Evolutionary conservation across 495 filamentous ascomycete genomes (phyloP).

Genomic region (Pseudotulostoma volvatum): DNA sequence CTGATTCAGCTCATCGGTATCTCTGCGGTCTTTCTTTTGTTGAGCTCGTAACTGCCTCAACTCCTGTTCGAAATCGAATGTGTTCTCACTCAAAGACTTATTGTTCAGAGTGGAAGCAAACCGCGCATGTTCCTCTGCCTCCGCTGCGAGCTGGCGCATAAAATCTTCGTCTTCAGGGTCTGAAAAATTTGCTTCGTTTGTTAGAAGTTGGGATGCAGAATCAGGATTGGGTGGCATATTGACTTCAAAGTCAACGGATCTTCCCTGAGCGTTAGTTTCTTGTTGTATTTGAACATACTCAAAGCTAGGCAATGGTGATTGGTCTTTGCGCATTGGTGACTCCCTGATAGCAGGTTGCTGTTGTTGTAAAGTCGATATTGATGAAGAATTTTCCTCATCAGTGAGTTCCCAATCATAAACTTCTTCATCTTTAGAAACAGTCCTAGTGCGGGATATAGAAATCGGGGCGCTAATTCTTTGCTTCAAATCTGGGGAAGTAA

Average conservation of each 20-base stretch:
- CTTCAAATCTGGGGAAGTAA: neutral
- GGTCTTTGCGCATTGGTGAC: slow-evolving; percentile 6
- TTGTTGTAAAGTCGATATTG: neutral
- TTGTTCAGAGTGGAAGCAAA: slow-evolving; percentile 78
- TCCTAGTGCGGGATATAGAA: neutral
- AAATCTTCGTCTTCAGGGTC: slow-evolving; percentile 89
- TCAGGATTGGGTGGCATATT: neutral
- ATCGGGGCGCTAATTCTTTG: neutral
- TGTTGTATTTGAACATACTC: slow-evolving; percentile 26
- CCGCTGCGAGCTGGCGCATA: slow-evolving; percentile 64
- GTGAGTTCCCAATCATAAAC: slow-evolving; percentile 6
- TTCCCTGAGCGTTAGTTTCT: slow-evolving; percentile 2
- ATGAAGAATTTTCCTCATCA: slow-evolving; percentile 3
- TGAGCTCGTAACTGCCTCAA: slow-evolving; percentile 74
- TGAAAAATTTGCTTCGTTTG: slow-evolving; percentile 37
- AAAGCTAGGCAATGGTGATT: slow-evolving; percentile 37
- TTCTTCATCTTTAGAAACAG: slow-evolving; percentile 5
- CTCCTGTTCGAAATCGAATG: slow-evolving; percentile 70
- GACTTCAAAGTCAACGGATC: slow-evolving; percentile 3
- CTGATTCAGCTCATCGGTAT: slow-evolving; percentile 88
- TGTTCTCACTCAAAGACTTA: slow-evolving; percentile 37
- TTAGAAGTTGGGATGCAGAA: neutral
- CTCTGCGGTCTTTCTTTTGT: slow-evolving; percentile 86
- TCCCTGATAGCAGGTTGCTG: slow-evolving; percentile 4
- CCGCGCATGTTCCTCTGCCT: slow-evolving; percentile 81